Base-by-base conservation (phyloP, 1,139 yeast genomes). In the Sugiyamaella grinbergsii region DNA sequence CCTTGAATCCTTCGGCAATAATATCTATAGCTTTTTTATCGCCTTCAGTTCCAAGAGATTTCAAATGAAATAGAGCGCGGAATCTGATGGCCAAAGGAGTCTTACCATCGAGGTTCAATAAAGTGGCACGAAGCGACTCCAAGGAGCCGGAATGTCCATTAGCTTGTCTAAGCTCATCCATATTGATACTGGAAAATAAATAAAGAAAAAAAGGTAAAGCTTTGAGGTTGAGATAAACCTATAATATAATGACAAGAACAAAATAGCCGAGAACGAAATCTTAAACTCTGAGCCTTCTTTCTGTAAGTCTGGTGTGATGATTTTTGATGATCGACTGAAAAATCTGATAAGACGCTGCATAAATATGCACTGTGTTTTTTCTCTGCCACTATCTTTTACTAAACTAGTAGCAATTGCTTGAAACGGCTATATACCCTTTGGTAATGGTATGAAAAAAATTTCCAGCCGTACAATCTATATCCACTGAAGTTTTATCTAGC, bases 1-100 rank as follows among this genome's bases (percentile, higher is more conserved):
- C 97, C 39, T 69, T 63, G 66, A 94, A 94, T 20, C 77, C 77
- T 61, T 83, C 93, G 42, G 93, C 87, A 58, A 94, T 91, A 72
- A 88, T 86, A 50, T 84, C 80, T 51, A 93, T 81, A 49, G 98
- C 98, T 54, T 79, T 78, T 33, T 77, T 76, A 51, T 73, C 74
- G 47, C 77, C 80, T 50, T 81, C 79, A 26, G 77, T 74, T 32
- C 97, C 98, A 49, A 88, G 76, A 42, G 88, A 80, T 71, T 93
- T 94, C 63, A 93, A 75, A 71, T 86, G 90, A 76, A 93, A 93
- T 41, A 93, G 77, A 2, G 98, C 98, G 68, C 98, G 79, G 72
- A 93, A 93, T 61, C 98, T 78, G 71, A 79, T 83, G 20, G 97
- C 94, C 38, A 93, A 77, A 50, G 85, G 83, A 22, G 80, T 81